These are phyloP conservation scores for Phytophthora chlamydospora DNA, from an alignment of 352 stramenopile species.

Conservation along the genomic window DNA sequence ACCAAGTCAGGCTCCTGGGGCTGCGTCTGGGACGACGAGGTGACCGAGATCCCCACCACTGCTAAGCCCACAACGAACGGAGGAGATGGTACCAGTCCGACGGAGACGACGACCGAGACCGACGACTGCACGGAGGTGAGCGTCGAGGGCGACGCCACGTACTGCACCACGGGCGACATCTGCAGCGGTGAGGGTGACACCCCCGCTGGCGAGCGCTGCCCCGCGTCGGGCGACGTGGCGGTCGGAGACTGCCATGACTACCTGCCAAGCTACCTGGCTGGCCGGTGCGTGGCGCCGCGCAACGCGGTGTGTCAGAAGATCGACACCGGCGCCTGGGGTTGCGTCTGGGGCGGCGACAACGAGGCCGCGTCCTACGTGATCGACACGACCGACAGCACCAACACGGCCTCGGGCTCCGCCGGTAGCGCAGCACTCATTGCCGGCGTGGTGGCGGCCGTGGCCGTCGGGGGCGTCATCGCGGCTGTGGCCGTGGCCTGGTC, in stretches of 20 bases:
- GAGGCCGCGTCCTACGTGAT: constrained; percentile 17
- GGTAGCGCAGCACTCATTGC: background rate
- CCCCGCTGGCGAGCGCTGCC: constrained; percentile 48
- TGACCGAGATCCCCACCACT: background rate
- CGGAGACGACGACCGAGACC: constrained; percentile 1
- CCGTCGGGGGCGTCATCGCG: constrained; percentile 12
- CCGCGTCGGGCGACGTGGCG: constrained; percentile 53
- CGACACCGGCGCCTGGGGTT: constrained; percentile 61
- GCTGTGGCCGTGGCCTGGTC: constrained; percentile 13
- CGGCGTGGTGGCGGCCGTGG: constrained; percentile 5
- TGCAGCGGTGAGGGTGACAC: constrained; percentile 50
- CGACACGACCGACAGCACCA: constrained; percentile 12
- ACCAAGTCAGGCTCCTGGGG: constrained; percentile 27
- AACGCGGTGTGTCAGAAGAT: constrained; percentile 56
- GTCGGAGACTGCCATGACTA: constrained; percentile 51
- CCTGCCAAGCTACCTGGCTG: constrained; percentile 47
- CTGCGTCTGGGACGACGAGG: constrained; percentile 32
- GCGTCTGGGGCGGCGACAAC: constrained; percentile 37
- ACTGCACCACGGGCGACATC: constrained; percentile 54
- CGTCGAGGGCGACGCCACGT: constrained; percentile 68
- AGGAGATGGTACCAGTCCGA: background rate
- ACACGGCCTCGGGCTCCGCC: background rate
- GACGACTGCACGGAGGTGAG: constrained; percentile 48
- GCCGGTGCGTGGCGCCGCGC: constrained; percentile 50
- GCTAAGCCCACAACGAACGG: background rate